phyloP scores from a whole-genome alignment of 2,329 filamentous ascomycete genomes.

The Microsporum ferrugineum region DNA sequence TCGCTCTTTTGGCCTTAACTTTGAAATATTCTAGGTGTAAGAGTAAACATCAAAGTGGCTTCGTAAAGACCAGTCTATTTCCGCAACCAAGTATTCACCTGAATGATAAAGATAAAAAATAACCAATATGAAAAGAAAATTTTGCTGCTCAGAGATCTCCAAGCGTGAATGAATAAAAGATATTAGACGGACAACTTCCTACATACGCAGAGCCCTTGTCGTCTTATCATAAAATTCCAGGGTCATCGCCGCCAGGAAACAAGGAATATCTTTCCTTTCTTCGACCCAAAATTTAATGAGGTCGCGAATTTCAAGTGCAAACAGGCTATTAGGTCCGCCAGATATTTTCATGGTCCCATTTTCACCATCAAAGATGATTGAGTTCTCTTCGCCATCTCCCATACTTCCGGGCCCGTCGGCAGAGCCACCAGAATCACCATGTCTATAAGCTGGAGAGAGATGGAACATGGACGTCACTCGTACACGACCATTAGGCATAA shows the following conservation, averaged over 20 bases:
- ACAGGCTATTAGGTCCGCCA: slow-evolving; percentile 74
- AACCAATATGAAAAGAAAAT: not conserved
- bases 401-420: slow-evolving; percentile 45
- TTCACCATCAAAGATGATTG: slow-evolving; percentile 78
- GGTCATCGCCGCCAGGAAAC: slow-evolving; percentile 81
- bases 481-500: slow-evolving; percentile 94
- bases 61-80: not conserved
- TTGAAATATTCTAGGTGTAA: not conserved
- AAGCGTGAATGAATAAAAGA: not conserved
- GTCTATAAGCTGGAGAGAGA: slow-evolving; percentile 44
- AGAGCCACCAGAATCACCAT: slow-evolving; percentile 41
- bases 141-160: not conserved
- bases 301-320: slow-evolving; percentile 72
- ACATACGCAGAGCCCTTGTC: slow-evolving; percentile 23
- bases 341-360: slow-evolving; percentile 96
- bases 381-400: slow-evolving; percentile 42
- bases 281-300: slow-evolving; percentile 94
- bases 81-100: not conserved
- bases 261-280: slow-evolving; percentile 84
- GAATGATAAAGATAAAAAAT: not conserved
- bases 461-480: slow-evolving; percentile 79
- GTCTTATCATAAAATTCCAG: slow-evolving; percentile 76
- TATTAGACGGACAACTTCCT: not conserved
- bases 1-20: not conserved
- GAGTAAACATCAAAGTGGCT: not conserved